Evolutionary conservation across 805 yeast species (phyloP), one percentile per base, ranked within the genome.

Genomic region (Grigorovia transvaalensis): DNA sequence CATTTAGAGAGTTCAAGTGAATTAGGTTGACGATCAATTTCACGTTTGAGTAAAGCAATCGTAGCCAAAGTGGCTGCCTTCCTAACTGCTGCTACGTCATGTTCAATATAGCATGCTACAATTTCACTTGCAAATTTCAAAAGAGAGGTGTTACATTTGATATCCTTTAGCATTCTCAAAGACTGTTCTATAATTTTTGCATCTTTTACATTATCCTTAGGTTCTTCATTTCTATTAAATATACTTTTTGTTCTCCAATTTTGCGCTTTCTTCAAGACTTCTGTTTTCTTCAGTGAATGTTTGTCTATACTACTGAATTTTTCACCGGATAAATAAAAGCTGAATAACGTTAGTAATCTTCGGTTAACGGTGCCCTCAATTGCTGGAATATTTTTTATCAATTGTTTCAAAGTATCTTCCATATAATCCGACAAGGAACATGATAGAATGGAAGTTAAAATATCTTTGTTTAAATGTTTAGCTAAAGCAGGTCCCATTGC

Each of bases 401-500:
- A 74, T 2, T 81, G 78, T 53, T 79, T 75, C 35, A 91, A 65
- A 13, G 93, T 85, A 53, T 81, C 81, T 61, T 88, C 83, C 81
- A 91, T 81, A 55, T 85, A 84, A 57, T 81, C 84, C n/a, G 88
- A 84, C 50, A 91, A 75, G 0, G 96, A 86, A 54, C 96, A 88
- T 47, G 83, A 78, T 59, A 91, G 75, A 70, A 91, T 78, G 68
- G 86, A 74, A 57, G 85, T 90, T 49, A 91, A 70, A 20, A 91
- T 76, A 60, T 88, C 95, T 55, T 84, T 78, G 56, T 88, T 90
- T 51, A 93, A 71, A 64, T 88, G 89, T 62, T 91, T 93, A 0
- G 96, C 87, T 51, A 91, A 72, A 0, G 96, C 95, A 12, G 96
- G 95, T 0, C 97, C 97, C 15, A 91, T 88, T 0, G 98, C 91